Conservation (phyloP, 306 rosid species). For the Pyrus bretschneideri region DNA sequence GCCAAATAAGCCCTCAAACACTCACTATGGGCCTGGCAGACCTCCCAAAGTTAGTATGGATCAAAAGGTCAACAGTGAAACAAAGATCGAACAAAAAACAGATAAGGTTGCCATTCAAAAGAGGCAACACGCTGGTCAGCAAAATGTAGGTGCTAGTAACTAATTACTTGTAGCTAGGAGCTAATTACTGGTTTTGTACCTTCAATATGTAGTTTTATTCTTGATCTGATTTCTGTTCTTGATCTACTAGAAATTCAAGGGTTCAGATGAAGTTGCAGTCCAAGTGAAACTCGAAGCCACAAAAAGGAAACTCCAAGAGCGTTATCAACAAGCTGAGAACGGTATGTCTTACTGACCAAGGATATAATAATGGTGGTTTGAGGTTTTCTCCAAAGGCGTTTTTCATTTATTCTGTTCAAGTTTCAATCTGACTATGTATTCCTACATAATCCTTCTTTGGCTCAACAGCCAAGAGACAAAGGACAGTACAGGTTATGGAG, state of each 20-base stretch:
- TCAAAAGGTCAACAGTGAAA: slow-evolving; percentile 30
- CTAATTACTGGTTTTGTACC: not conserved
- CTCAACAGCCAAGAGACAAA: slow-evolving; percentile 78
- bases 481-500: slow-evolving; percentile 93
- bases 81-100: slow-evolving; percentile 32
- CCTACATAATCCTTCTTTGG: slow-evolving; percentile 11
- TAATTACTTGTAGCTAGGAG: not conserved
- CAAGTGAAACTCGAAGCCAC: slow-evolving; percentile 84
- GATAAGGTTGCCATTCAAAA: slow-evolving; percentile 36
- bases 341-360: slow-evolving; percentile 31
- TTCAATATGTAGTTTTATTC: not conserved
- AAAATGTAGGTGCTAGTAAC: slow-evolving; percentile 41
- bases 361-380: too few species aligned
- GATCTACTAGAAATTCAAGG: slow-evolving; percentile 39
- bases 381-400: too few species aligned
- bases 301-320: slow-evolving; percentile 89
- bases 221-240: slow-evolving; percentile 24
- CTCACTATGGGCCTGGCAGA: slow-evolving; percentile 46
- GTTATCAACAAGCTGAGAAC: slow-evolving; percentile 89
- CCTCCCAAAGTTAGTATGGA: slow-evolving; percentile 41
- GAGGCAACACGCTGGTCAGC: slow-evolving; percentile 38
- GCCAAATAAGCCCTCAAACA: slow-evolving; percentile 37
- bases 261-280: slow-evolving; percentile 51
- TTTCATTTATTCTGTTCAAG: too few species aligned
- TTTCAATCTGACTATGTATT: not conserved